These are phyloP conservation scores for Lasiosphaeriaceae sp. DNA, from an alignment of 495 filamentous ascomycete genomes.

Conservation along the genomic window DNA sequence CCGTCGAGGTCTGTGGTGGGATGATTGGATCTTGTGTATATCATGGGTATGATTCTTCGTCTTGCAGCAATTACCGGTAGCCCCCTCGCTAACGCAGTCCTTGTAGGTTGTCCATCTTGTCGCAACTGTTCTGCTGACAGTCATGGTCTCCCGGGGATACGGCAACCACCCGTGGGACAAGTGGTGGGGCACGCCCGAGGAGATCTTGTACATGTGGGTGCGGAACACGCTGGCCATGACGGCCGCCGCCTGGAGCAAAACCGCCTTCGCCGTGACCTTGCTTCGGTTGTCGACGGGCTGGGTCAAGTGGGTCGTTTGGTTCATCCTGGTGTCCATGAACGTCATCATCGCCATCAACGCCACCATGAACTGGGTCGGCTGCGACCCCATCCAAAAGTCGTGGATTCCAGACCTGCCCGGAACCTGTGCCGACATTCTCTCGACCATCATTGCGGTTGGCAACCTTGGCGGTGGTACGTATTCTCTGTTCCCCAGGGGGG, in stretches of 20 bases:
- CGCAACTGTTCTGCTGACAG: conserved; percentile 8
- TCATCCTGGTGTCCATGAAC: conserved; percentile 16
- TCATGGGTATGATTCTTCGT: conserved; percentile 27
- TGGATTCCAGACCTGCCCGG: conserved; percentile 23
- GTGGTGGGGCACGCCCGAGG: background rate
- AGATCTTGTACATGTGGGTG: conserved; percentile 6
- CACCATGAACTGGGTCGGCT: conserved; percentile 34
- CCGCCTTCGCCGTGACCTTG: conserved; percentile 31
- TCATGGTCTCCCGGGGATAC: conserved; percentile 14
- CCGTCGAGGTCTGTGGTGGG: conserved; percentile 24
- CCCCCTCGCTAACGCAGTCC: no score
- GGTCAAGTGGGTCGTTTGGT: conserved; percentile 9
- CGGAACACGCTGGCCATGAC: conserved; percentile 18
- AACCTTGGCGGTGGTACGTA: conserved; percentile 14
- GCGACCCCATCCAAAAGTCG: conserved; percentile 26
- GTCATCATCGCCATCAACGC: conserved; percentile 1
- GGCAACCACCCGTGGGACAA: conserved; percentile 24
- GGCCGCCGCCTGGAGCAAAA: conserved; percentile 27
- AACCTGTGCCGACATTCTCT: conserved; percentile 24
- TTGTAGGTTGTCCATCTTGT: conserved; percentile 11
- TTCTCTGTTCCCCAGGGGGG: background rate
- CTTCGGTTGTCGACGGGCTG: conserved; percentile 30
- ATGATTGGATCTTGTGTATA: conserved; percentile 27
- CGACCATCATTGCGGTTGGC: conserved; percentile 30
- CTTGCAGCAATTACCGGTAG: no score